Conservation (phyloP, 306 rosid species). For the Dicorynia guianensis region DNA sequence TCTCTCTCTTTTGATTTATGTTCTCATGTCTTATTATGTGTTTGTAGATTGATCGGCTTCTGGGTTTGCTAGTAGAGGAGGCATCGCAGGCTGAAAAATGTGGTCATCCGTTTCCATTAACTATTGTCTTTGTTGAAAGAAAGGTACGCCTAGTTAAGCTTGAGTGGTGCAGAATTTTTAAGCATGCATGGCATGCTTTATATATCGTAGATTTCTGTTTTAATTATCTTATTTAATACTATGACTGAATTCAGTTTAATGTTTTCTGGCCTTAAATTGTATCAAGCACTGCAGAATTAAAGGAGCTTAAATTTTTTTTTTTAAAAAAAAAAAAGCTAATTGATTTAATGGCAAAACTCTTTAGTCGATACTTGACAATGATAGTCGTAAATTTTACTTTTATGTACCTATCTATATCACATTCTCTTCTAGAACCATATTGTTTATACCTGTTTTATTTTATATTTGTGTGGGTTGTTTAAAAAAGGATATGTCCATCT, state of each 20-base stretch:
- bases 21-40: conserved; percentile 33
- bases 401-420: background rate
- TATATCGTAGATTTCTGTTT: background rate
- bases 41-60: conserved; percentile 79
- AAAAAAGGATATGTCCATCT: background rate
- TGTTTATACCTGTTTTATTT: background rate
- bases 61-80: conserved; percentile 82
- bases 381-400: background rate
- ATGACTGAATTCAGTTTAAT: background rate
- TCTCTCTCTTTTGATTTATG: conserved; percentile 27
- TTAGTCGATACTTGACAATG: background rate
- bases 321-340: background rate
- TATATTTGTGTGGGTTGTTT: conserved; percentile 8
- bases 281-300: conserved; percentile 1
- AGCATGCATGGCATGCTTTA: conserved; percentile 1
- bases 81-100: conserved; percentile 72
- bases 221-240: conserved; percentile 6
- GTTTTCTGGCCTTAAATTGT: background rate
- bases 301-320: conserved; percentile 1
- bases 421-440: background rate
- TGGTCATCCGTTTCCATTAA: conserved; percentile 76
- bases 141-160: conserved; percentile 55
- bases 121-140: conserved; percentile 90
- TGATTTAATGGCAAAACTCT: conserved; percentile 1
- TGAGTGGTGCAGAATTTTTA: background rate